Evolutionary conservation across 202 grass and related monocot genomes (phyloP).

Genomic region (Setaria italica): DNA sequence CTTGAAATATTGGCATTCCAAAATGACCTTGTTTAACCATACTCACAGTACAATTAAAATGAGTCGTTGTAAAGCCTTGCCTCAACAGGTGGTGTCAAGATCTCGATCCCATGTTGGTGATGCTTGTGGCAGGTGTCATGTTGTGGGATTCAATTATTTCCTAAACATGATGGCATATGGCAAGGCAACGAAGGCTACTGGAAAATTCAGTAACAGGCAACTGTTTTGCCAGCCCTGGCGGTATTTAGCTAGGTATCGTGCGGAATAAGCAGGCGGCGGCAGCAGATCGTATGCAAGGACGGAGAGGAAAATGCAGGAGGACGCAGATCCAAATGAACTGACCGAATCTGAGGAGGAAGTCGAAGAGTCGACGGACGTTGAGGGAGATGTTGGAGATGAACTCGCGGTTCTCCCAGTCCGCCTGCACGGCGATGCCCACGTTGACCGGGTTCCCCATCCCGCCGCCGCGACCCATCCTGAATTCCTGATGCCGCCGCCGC

Average conservation of each 20-base stretch:
- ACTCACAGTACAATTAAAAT: background rate
- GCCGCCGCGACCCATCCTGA: conserved; percentile 51
- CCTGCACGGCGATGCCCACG: conserved; percentile 97
- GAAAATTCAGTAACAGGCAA: background rate
- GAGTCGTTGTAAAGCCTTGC: background rate
- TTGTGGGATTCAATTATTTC: background rate
- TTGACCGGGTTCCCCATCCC: conserved; percentile 93
- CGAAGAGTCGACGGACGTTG: conserved; percentile 96
- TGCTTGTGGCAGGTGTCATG: background rate
- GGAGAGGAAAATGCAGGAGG: background rate
- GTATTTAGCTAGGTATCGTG: background rate
- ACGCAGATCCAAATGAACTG: background rate
- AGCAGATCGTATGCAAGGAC: background rate
- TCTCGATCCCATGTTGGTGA: background rate
- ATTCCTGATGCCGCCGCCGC: background rate
- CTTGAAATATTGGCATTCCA: background rate
- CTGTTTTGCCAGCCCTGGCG: background rate
- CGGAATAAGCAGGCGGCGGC: background rate
- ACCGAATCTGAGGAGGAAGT: conserved; percentile 93
- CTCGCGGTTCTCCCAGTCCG: conserved; percentile 98
- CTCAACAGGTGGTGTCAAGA: background rate
- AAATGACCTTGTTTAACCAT: background rate
- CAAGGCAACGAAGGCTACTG: background rate
- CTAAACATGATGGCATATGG: background rate
- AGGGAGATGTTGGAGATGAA: conserved; percentile 99